A percentile compares a stretch with the other conserved stretches of the same genome.
Conservation (phyloP, 805 yeast genomes). For the Saccharomycopsis malanga region DNA sequence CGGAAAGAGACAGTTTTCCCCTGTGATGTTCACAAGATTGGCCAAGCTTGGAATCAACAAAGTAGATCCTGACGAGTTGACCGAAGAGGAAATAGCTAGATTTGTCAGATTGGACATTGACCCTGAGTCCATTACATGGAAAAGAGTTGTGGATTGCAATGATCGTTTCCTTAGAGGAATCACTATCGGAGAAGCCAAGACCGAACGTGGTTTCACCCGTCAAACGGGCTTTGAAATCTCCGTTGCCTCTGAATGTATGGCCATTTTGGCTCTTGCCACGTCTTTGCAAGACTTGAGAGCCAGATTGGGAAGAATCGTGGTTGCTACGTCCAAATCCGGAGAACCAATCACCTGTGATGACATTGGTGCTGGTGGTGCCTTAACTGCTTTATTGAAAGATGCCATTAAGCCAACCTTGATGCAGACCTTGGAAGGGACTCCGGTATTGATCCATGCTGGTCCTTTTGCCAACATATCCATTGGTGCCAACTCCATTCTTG, state of each 20-base stretch:
- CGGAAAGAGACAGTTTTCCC: slow-evolving; percentile 60
- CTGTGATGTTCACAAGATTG: slow-evolving; percentile 61
- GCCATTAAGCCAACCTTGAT: slow-evolving; percentile 79
- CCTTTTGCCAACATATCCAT: slow-evolving; percentile 85
- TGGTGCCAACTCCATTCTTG: slow-evolving; percentile 79
- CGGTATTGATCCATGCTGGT: slow-evolving; percentile 83
- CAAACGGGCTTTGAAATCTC: slow-evolving; percentile 77
- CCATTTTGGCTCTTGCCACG: slow-evolving; percentile 67
- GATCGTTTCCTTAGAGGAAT: slow-evolving; percentile 75
- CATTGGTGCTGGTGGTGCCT: slow-evolving; percentile 80
- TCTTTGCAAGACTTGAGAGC: slow-evolving; percentile 66
- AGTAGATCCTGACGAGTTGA: slow-evolving; percentile 65
- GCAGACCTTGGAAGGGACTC: slow-evolving; percentile 87
- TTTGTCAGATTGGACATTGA: slow-evolving; percentile 71
- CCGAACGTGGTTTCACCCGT: slow-evolving; percentile 69
- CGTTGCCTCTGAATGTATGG: slow-evolving; percentile 84
- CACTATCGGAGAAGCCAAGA: slow-evolving; percentile 75
- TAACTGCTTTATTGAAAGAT: slow-evolving; percentile 73
- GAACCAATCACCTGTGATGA: slow-evolving; percentile 79
- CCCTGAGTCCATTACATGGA: slow-evolving; percentile 74
- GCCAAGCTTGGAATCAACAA: slow-evolving; percentile 60
- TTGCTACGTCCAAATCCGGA: slow-evolving; percentile 61
- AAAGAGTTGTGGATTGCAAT: slow-evolving; percentile 79
- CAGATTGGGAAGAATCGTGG: slow-evolving; percentile 69
- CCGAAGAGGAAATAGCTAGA: slow-evolving; percentile 54